Evolutionary conservation across 2,329 filamentous ascomycete genomes (phyloP).

Genomic region (Nigrospora oryzae): DNA sequence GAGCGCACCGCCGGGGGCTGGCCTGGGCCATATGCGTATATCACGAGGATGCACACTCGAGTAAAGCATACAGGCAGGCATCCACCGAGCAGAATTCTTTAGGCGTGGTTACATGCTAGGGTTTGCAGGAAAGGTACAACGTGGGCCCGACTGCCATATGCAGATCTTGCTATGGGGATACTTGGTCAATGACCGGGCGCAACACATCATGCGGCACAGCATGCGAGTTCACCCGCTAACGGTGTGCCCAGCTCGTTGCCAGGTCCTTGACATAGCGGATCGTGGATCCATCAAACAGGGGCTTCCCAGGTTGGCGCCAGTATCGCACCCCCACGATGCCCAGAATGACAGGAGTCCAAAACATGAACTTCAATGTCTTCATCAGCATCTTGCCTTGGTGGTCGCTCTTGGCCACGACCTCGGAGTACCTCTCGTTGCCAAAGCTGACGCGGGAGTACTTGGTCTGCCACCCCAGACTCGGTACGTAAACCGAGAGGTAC

Average conservation of each 20-base stretch:
- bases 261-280: not conserved
- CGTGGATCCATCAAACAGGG: not conserved
- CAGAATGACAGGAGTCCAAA: not conserved
- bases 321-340: not conserved
- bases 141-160: too few relatives aligned
- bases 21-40: too few relatives aligned
- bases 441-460: constrained; percentile 92
- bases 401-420: constrained; percentile 64
- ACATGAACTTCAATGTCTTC: constrained; percentile 25
- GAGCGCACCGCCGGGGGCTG: constrained; percentile 3
- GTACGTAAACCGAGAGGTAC: constrained; percentile 66
- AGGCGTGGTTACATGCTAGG: too few relatives aligned
- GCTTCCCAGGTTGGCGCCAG: not conserved
- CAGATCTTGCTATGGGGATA: too few relatives aligned
- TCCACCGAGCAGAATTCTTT: too few relatives aligned
- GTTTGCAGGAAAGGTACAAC: too few relatives aligned
- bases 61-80: too few relatives aligned
- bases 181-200: too few relatives aligned
- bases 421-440: constrained; percentile 82
- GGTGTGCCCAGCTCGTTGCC: not conserved
- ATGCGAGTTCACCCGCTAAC: too few relatives aligned
- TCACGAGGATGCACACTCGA: too few relatives aligned
- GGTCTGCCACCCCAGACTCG: constrained; percentile 77
- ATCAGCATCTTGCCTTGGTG: constrained; percentile 58
- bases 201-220: too few relatives aligned